Conservation (phyloP, 305 asterid species). For the Fraxinus albicans region DNA sequence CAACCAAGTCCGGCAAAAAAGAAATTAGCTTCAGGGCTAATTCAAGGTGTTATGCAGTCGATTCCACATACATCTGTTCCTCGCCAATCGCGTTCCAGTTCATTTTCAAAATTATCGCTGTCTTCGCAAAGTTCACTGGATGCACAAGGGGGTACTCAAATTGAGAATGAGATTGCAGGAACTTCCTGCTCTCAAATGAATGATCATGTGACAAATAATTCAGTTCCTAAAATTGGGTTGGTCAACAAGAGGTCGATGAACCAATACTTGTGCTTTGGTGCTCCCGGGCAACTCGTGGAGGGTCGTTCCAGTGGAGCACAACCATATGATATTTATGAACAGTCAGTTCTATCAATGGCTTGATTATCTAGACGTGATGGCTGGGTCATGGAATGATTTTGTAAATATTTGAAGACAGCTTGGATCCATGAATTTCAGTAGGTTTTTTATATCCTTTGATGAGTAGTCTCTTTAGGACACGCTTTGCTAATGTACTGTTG, state of each 20-base stretch:
- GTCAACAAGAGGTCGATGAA: slow-evolving; percentile 49
- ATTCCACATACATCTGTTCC: slow-evolving; percentile 39
- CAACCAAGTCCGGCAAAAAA: slow-evolving; percentile 77
- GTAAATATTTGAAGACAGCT: slow-evolving; percentile 15
- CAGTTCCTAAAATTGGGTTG: slow-evolving; percentile 33
- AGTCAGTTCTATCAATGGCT: slow-evolving; percentile 50
- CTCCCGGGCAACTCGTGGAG: slow-evolving; percentile 32
- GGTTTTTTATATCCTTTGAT: background rate
- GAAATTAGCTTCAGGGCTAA: slow-evolving; percentile 68
- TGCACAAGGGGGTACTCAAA: slow-evolving; percentile 37
- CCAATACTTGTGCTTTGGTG: slow-evolving; percentile 63
- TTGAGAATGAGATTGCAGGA: slow-evolving; percentile 43
- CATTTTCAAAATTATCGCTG: slow-evolving; percentile 61
- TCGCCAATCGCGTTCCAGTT: slow-evolving; percentile 68
- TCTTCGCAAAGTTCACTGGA: slow-evolving; percentile 69
- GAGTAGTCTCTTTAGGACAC: background rate
- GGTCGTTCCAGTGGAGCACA: slow-evolving; percentile 26
- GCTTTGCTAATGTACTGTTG: background rate
- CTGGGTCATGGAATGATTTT: slow-evolving; percentile 10
- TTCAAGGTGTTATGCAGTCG: slow-evolving; percentile 70
- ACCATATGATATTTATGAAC: slow-evolving; percentile 58
- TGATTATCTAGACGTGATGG: slow-evolving; percentile 19
- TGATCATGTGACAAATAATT: slow-evolving; percentile 27
- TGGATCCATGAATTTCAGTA: slow-evolving; percentile 1
- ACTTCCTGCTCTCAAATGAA: slow-evolving; percentile 35